These are phyloP conservation scores for Aspergillus haitiensis DNA, from an alignment of 495 filamentous ascomycete genomes.

Conservation along the genomic window DNA sequence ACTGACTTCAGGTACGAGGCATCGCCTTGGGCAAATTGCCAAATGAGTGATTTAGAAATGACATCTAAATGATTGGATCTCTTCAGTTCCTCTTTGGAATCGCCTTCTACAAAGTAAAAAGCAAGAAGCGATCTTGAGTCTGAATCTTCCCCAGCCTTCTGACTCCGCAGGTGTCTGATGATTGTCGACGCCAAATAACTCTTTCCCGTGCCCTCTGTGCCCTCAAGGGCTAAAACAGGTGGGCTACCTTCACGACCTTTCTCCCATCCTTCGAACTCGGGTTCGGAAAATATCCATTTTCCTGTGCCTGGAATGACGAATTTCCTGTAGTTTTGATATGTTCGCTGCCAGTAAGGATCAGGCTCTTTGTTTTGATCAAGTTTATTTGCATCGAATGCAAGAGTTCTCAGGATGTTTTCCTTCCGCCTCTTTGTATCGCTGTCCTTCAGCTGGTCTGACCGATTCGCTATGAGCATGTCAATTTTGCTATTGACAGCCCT, in stretches of 20 bases:
- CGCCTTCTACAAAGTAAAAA: constrained; percentile 43
- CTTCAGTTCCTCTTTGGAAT: constrained; percentile 30
- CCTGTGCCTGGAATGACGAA: constrained; percentile 35
- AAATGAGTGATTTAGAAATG: constrained; percentile 32
- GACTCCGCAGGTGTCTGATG: constrained; percentile 32
- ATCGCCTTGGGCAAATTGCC: constrained; percentile 40
- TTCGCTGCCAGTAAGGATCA: constrained; percentile 36
- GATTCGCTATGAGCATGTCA: constrained; percentile 25
- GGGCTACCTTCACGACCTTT: constrained; percentile 21
- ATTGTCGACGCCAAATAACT: constrained; percentile 40
- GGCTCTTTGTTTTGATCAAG: constrained; percentile 35
- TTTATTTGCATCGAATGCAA: constrained; percentile 35
- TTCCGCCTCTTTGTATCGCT: constrained; percentile 35
- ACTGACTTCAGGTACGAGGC: constrained; percentile 39
- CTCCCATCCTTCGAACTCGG: constrained; percentile 33
- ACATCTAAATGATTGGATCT: constrained; percentile 26
- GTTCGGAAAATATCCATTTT: constrained; percentile 32
- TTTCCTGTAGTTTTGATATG: constrained; percentile 37
- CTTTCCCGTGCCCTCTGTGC: constrained; percentile 38
- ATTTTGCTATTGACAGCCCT: constrained; percentile 25
- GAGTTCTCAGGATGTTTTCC: constrained; percentile 30
- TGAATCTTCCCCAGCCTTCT: constrained; percentile 27
- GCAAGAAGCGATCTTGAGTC: constrained; percentile 31
- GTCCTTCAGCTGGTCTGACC: constrained; percentile 33
- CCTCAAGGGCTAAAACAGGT: constrained; percentile 31